These are phyloP conservation scores for Monilinia fructicola DNA, from an alignment of 2,329 filamentous ascomycete species.

Conservation along the genomic window DNA sequence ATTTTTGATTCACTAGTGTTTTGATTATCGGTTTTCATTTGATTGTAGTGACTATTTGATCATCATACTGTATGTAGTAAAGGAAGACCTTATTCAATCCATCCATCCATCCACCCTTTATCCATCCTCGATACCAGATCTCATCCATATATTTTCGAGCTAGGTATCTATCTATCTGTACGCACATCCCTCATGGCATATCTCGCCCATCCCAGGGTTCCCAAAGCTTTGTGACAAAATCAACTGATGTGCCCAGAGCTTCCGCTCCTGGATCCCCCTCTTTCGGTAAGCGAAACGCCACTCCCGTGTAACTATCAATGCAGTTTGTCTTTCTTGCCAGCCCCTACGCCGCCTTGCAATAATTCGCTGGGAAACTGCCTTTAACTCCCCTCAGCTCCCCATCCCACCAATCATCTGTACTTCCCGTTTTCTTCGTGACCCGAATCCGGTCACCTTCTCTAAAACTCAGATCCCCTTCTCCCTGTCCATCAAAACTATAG, in stretches of 20 bases:
- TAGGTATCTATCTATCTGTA: background rate
- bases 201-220: background rate
- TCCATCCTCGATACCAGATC: background rate
- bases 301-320: background rate
- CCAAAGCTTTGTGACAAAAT: too few relatives aligned
- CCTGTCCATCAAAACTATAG: conserved; percentile 72
- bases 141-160: background rate
- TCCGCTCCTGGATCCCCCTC: too few relatives aligned
- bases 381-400: conserved; percentile 68
- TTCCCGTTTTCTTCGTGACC: conserved; percentile 75
- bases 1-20: too few relatives aligned
- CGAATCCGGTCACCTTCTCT: conserved; percentile 74
- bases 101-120: background rate
- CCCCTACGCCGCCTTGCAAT: conserved; percentile 53
- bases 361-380: conserved; percentile 82
- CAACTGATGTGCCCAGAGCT: too few relatives aligned
- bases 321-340: background rate
- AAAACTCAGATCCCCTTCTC: conserved; percentile 69
- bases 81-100: background rate
- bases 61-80: background rate
- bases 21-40: background rate
- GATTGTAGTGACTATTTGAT: background rate
- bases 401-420: conserved; percentile 85
- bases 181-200: background rate
- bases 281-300: background rate